phyloP scores from a whole-genome alignment of 345 rosid species.

The Theobroma cacao region DNA sequence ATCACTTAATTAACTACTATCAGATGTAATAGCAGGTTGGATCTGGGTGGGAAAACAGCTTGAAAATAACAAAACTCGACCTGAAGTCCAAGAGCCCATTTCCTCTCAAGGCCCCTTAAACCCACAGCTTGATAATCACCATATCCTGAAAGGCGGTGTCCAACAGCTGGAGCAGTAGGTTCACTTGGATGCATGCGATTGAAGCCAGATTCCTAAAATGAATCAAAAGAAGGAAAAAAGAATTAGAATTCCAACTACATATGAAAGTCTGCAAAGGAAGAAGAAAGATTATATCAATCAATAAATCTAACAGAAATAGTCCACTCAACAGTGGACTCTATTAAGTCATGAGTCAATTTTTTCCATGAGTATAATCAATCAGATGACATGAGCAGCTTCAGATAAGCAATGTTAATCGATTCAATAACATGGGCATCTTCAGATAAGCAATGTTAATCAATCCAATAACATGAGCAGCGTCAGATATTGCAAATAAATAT shows the following conservation, averaged over 20 bases:
- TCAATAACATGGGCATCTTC: not conserved
- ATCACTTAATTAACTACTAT: not conserved
- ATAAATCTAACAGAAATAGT: not conserved
- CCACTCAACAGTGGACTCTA: not conserved
- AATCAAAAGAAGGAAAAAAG: not conserved
- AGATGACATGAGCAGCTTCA: not conserved
- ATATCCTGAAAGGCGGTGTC: constrained; percentile 60
- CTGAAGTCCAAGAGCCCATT: constrained; percentile 98
- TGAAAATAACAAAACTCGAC: constrained; percentile 35
- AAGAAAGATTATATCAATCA: not conserved
- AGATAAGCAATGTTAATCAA: not conserved
- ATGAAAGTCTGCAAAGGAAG: not conserved
- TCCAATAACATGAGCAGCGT: not conserved
- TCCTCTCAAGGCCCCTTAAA: constrained; percentile 61
- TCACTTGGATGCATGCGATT: constrained; percentile 64
- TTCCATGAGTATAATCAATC: not conserved
- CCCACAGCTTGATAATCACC: constrained; percentile 77
- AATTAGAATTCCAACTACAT: not conserved
- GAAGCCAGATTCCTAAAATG: constrained; percentile 60
- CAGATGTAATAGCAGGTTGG: not conserved
- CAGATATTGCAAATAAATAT: not conserved
- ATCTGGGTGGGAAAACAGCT: not conserved
- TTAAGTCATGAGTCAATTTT: not conserved
- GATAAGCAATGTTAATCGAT: not conserved
- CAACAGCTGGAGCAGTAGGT: constrained; percentile 50